These are phyloP conservation scores for Aspergillus awamori DNA, from an alignment of 2,329 filamentous ascomycete genomes.

Conservation along the genomic window DNA sequence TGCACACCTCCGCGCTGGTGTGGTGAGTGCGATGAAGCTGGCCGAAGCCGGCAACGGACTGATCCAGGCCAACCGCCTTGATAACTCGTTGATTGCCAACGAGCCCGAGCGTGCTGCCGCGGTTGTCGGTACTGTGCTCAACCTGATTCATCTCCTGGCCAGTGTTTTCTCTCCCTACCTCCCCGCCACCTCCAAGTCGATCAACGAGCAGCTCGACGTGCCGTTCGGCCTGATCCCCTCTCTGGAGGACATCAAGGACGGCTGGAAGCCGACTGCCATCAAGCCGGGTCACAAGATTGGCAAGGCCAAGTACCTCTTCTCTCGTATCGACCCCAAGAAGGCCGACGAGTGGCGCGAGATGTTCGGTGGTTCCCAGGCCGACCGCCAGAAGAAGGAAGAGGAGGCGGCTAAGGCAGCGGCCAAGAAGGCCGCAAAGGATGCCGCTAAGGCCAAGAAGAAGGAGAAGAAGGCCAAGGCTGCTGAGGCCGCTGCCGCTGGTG, in stretches of 20 bases:
- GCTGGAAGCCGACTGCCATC: constrained; percentile 64
- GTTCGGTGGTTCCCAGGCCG: constrained; percentile 68
- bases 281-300: constrained; percentile 79
- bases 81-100: constrained; percentile 62
- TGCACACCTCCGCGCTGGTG: constrained; percentile 61
- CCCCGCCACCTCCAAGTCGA: constrained; percentile 73
- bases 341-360: constrained; percentile 79
- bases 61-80: constrained; percentile 63
- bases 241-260: constrained; percentile 52
- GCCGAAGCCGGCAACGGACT: constrained; percentile 63
- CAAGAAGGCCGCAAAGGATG: constrained; percentile 43
- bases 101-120: constrained; percentile 63
- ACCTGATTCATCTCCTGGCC: constrained; percentile 80
- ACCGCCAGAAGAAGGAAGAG: constrained; percentile 70
- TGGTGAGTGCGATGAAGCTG: constrained; percentile 58
- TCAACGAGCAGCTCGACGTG: constrained; percentile 73
- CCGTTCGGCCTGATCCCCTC: constrained; percentile 63
- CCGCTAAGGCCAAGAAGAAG: constrained; percentile 36
- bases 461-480: constrained; percentile 47
- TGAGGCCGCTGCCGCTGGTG: constrained; percentile 33
- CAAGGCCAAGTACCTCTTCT: constrained; percentile 77
- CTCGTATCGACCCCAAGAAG: constrained; percentile 79
- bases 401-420: constrained; percentile 49
- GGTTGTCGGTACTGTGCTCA: constrained; percentile 76
- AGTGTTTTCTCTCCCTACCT: constrained; percentile 82